Base-by-base conservation (phyloP, 176 grass and related monocot genomes). In the Neostapfia colusana region DNA sequence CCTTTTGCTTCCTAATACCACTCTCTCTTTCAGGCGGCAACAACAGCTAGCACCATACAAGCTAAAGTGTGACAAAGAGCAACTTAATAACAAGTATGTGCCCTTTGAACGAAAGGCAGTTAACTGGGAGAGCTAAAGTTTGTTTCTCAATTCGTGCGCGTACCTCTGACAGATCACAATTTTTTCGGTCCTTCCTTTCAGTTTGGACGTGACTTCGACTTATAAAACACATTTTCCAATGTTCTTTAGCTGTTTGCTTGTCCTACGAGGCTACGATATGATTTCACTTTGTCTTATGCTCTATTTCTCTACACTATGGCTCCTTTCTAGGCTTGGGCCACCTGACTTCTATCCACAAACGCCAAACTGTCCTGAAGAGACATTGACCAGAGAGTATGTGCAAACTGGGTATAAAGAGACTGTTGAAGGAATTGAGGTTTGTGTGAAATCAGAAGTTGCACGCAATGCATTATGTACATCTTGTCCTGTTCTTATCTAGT, bases 391-490 rank as follows among this genome's bases (percentile, higher is more conserved):
- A 92, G 96, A 99, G 77, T 95, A 95, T 89, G 85, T 90, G 20
- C 92, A 93, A 82, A 75, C 70, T 73, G 96, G 96, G 59, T 99
- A 99, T 71, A 99, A 99, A 65, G 96, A 99, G 78, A 95, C 96
- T 26, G 92, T 99, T 81, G 96, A 90, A 81, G 96, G 96, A 89
- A 99, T 99, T 49, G 96, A 99, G 96, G 96, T 95, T 72, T 48
- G 89, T 82, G 74, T 74, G 18, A 35, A 75, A 63, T 63, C 46
- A 82, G 12, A 66, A 73, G 34, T 17, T 79, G 35, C 35, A 7
- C 38, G 53, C 0, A 25, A 76, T 41, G 2, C 41, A 44, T 49
- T 76, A 39, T 46, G 67, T 17, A 10, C 62, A 75, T 78, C 11
- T 43, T 68, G 1, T 14, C 17, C 21, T 59, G 12, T 74, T 69